Conservation (phyloP, 1,284 basidiomycete species). For the Coniophora puteana region DNA sequence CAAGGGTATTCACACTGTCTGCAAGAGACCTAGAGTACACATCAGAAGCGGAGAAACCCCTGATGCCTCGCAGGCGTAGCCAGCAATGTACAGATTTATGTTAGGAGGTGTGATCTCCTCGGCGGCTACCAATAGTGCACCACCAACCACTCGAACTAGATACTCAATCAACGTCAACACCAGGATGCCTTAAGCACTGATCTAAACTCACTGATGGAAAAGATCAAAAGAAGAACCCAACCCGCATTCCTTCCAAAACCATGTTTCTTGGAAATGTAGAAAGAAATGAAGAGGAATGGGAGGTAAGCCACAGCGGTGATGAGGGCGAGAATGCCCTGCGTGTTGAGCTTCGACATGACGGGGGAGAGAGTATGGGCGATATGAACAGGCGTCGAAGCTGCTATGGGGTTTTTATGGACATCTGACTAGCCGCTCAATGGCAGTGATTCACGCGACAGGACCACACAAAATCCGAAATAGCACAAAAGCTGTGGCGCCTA, state of each 20-base stretch:
- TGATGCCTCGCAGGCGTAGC: constrained; percentile 51
- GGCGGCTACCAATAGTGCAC: constrained; percentile 49
- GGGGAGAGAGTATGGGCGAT: no score
- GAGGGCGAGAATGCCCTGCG: constrained; percentile 50
- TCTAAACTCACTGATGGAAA: constrained; percentile 39
- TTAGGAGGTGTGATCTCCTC: constrained; percentile 36
- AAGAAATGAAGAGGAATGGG: constrained; percentile 43
- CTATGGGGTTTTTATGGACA: no score
- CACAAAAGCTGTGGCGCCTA: no score
- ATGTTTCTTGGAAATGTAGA: constrained; percentile 45
- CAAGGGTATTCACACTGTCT: constrained; percentile 47
- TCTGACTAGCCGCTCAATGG: no score
- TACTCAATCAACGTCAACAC: constrained; percentile 10
- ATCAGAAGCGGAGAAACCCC: constrained; percentile 52
- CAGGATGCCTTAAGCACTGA: background rate
- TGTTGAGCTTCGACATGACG: constrained; percentile 32
- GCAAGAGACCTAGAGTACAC: constrained; percentile 55
- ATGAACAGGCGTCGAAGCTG: no score
- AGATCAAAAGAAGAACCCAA: constrained; percentile 58
- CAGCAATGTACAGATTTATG: constrained; percentile 42
- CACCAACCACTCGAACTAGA: constrained; percentile 55
- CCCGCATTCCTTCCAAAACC: constrained; percentile 52
- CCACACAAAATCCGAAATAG: no score
- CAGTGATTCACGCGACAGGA: no score
- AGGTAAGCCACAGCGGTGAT: constrained; percentile 53